phyloP scores from a whole-genome alignment of 805 yeast species.

The Pichia paraexigua region DNA sequence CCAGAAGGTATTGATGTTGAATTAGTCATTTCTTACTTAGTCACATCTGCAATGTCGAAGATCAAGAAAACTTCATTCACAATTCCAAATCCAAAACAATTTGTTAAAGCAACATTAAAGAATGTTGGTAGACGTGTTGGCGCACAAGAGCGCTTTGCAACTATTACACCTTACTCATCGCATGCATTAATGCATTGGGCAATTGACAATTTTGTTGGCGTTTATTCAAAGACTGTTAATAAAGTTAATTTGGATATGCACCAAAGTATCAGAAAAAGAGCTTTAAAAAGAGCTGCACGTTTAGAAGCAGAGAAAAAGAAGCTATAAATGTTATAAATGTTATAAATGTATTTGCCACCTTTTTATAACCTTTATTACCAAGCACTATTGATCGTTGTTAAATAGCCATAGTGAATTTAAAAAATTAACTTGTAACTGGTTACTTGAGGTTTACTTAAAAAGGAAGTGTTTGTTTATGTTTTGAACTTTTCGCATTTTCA shows the following conservation, averaged over 20 bases:
- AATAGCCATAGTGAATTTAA: too few relatives aligned
- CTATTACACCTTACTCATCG: constrained; percentile 86
- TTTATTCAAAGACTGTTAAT: constrained; percentile 64
- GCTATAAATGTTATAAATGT: not conserved
- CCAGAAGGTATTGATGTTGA: constrained; percentile 74
- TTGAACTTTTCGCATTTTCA: not conserved
- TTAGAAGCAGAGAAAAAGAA: constrained; percentile 20
- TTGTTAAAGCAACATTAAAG: constrained; percentile 65
- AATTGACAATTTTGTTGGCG: constrained; percentile 75
- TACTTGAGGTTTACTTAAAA: not conserved
- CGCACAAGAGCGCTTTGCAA: constrained; percentile 83
- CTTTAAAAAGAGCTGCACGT: constrained; percentile 64
- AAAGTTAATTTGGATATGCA: constrained; percentile 69
- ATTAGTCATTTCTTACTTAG: constrained; percentile 77
- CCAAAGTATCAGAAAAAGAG: constrained; percentile 69
- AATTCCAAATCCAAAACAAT: constrained; percentile 75
- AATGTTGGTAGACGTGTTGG: constrained; percentile 81
- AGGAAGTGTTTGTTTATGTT: not conserved
- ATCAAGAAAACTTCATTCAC: constrained; percentile 63
- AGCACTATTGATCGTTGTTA: too few relatives aligned
- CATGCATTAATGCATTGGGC: constrained; percentile 89
- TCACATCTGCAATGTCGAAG: constrained; percentile 94
- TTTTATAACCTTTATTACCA: too few relatives aligned
- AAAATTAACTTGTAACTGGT: not conserved
- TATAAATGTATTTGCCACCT: not conserved